Percentiles rank a stretch among this genome's conserved stretches.
phyloP scores from a whole-genome alignment of 2,329 filamentous ascomycete species.

The Pseudopyricularia cyperi region DNA sequence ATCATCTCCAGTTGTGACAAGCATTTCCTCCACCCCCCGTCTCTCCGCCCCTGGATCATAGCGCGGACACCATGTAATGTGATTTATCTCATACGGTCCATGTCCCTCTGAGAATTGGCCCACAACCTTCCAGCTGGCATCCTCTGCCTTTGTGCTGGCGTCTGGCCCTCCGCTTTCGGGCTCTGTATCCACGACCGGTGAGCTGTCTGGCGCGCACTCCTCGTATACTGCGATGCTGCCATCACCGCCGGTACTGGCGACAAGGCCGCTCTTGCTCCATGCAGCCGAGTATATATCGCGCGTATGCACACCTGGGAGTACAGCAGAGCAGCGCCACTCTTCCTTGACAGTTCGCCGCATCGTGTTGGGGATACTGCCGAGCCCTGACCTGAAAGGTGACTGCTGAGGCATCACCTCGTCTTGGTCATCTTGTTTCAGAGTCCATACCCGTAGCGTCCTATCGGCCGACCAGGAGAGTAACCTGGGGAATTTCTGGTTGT shows the following conservation, averaged over 20 bases:
- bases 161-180: slow-evolving; percentile 7
- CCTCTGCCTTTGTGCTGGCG: background rate
- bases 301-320: slow-evolving; percentile 64
- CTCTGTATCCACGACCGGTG: slow-evolving; percentile 7
- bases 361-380: slow-evolving; percentile 71
- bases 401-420: slow-evolving; percentile 18
- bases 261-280: slow-evolving; percentile 70
- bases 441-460: slow-evolving; percentile 67
- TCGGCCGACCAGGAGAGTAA: slow-evolving; percentile 82
- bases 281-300: slow-evolving; percentile 72
- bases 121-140: slow-evolving; percentile 57
- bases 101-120: slow-evolving; percentile 62
- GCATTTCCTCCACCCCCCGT: slow-evolving; percentile 59
- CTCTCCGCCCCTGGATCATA: slow-evolving; percentile 50
- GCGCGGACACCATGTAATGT: slow-evolving; percentile 74
- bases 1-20: slow-evolving; percentile 87
- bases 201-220: slow-evolving; percentile 29
- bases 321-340: slow-evolving; percentile 66
- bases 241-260: slow-evolving; percentile 86
- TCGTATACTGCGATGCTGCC: slow-evolving; percentile 68
- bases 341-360: slow-evolving; percentile 70
- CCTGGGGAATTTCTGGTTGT: slow-evolving; percentile 37
- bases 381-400: slow-evolving; percentile 19
- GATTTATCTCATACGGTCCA: slow-evolving; percentile 89
- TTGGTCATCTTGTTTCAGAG: slow-evolving; percentile 41